These are phyloP conservation scores for Nicotiana attenuata DNA, from an alignment of 257 asterid species.

Conservation along the genomic window DNA sequence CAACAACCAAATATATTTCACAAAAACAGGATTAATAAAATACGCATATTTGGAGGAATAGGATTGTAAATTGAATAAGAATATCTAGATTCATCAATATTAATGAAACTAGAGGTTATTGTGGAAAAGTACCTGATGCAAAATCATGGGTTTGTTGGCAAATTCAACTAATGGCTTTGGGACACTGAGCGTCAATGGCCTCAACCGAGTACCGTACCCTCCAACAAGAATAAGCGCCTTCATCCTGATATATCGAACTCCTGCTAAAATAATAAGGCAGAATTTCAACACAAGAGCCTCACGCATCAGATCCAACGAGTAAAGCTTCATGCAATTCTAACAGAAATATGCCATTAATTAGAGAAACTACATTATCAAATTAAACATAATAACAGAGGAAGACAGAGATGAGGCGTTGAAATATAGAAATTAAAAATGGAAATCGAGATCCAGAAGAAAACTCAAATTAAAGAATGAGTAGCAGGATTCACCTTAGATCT, in stretches of 20 bases:
- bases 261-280: not conserved
- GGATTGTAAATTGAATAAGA: not conserved
- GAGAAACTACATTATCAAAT: not conserved
- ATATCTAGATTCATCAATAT: not conserved
- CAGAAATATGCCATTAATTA: not conserved
- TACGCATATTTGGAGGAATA: not conserved
- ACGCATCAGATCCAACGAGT: constrained; percentile 1
- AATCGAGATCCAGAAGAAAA: not conserved
- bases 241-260: constrained; percentile 29
- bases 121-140: constrained; percentile 54
- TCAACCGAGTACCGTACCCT: constrained; percentile 70
- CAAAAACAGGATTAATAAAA: not conserved
- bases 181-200: constrained; percentile 66
- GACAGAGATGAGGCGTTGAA: not conserved
- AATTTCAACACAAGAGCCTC: not conserved
- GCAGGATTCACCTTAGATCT: not conserved
- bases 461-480: too few relatives aligned
- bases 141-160: constrained; percentile 77
- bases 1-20: not conserved
- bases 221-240: constrained; percentile 82
- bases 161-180: constrained; percentile 79
- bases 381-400: not conserved
- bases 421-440: not conserved
- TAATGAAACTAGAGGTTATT: not conserved
- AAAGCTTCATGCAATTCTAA: not conserved